Conservation (phyloP, 352 stramenopile species). For the Peronospora tabacina region DNA sequence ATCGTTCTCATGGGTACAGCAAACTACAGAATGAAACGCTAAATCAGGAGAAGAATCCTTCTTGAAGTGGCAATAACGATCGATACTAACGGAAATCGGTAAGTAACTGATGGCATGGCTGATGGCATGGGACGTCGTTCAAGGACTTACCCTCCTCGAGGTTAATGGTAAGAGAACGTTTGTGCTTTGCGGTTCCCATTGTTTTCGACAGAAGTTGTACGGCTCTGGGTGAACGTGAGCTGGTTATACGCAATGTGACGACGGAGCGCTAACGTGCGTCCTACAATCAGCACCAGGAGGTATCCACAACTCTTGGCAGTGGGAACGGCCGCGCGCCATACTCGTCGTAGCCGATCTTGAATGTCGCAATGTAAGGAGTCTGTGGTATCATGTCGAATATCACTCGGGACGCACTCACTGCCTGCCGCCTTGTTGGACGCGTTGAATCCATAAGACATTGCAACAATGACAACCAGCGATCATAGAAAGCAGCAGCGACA, state of each 20-base stretch:
- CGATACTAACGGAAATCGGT: constrained; percentile 33
- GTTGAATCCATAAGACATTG: constrained; percentile 75
- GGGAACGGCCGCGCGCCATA: constrained; percentile 55
- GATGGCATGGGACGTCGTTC: constrained; percentile 54
- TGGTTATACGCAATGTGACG: constrained; percentile 73
- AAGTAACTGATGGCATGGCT: no score
- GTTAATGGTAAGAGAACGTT: constrained; percentile 61
- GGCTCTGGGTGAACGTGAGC: constrained; percentile 59
- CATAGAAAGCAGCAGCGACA: constrained; percentile 67
- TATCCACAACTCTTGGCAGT: constrained; percentile 52
- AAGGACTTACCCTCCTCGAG: constrained; percentile 72
- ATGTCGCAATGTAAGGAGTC: constrained; percentile 44
- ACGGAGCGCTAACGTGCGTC: constrained; percentile 55
- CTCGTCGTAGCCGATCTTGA: constrained; percentile 78
- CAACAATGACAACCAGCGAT: constrained; percentile 72
- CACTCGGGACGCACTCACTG: no score
- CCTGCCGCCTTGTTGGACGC: constrained; percentile 43
- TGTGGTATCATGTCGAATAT: no score
- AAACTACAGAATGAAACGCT: no score
- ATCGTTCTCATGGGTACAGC: no score
- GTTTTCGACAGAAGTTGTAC: constrained; percentile 68
- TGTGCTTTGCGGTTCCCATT: constrained; percentile 27
- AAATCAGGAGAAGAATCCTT: no score
- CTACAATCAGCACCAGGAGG: constrained; percentile 57
- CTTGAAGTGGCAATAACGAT: no score